Evolutionary conservation across 202 grass and related monocot genomes (phyloP).

Genomic region (Carex arenaria): DNA sequence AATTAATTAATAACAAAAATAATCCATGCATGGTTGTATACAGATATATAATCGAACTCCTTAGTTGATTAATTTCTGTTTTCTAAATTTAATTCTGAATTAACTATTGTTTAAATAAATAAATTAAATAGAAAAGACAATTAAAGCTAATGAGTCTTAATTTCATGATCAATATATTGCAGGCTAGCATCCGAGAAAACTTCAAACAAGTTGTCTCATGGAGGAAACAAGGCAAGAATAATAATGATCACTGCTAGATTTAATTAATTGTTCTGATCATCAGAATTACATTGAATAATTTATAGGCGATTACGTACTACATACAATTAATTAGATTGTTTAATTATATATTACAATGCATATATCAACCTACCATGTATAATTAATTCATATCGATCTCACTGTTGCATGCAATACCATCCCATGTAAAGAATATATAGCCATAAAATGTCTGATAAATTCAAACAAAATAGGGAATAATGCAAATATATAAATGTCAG

Average conservation of each 20-base stretch:
- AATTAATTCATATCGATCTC: not conserved
- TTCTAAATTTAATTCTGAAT: not conserved
- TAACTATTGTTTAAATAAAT: not conserved
- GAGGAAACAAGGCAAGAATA: slow-evolving; percentile 30
- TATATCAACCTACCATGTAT: too few relatives aligned
- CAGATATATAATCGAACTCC: not conserved
- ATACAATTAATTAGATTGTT: not conserved
- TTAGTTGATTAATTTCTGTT: not conserved
- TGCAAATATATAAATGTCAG: not conserved
- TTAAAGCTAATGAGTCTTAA: not conserved
- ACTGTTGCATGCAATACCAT: not conserved
- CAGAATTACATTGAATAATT: not conserved
- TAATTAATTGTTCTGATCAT: not conserved
- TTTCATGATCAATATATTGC: slow-evolving; percentile 8
- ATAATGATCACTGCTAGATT: too few relatives aligned
- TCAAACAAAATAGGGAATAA: not conserved
- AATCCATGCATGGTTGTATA: not conserved
- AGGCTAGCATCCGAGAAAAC: slow-evolving; percentile 53
- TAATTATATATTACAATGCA: not conserved
- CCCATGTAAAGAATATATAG: not conserved
- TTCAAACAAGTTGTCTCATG: slow-evolving; percentile 51
- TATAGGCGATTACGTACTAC: not conserved
- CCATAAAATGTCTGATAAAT: not conserved
- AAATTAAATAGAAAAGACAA: not conserved
- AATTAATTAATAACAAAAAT: not conserved